Evolutionary conservation across 495 filamentous ascomycete species (phyloP).

Genomic region (Thermothielavioides terrestris): DNA sequence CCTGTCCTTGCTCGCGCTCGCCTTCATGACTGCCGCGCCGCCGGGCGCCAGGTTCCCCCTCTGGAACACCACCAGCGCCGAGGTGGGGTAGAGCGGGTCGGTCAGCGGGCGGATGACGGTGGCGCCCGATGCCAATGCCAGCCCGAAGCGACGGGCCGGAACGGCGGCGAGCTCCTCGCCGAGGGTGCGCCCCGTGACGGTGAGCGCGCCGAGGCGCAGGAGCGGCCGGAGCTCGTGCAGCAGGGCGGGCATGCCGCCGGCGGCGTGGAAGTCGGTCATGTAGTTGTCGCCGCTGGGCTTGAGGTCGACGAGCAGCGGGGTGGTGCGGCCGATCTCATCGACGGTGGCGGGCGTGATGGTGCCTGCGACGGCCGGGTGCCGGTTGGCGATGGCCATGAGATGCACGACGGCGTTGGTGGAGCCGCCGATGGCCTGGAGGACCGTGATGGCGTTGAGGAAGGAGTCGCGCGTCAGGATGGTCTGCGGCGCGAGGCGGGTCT

Average conservation of each 20-base stretch:
- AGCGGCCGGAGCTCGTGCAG: conserved; percentile 49
- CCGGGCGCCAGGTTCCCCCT: conserved; percentile 45
- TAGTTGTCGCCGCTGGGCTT: conserved; percentile 63
- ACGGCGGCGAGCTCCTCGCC: conserved; percentile 46
- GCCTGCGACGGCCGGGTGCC: conserved; percentile 48
- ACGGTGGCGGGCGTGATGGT: conserved; percentile 50
- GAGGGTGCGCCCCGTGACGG: conserved; percentile 50
- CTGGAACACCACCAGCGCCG: conserved; percentile 44
- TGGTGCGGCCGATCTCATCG: conserved; percentile 51
- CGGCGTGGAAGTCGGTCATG: conserved; percentile 64
- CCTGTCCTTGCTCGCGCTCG: conserved; percentile 50
- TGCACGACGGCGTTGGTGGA: conserved; percentile 63
- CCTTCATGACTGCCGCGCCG: conserved; percentile 52
- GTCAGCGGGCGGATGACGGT: conserved; percentile 41
- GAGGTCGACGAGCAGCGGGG: conserved; percentile 55
- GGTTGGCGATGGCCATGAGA: conserved; percentile 54
- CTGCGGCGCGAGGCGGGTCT: conserved; percentile 37
- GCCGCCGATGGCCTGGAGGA: conserved; percentile 61
- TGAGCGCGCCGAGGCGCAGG: conserved; percentile 48
- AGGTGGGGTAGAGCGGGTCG: conserved; percentile 46
- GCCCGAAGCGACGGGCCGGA: conserved; percentile 31
- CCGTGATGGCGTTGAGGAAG: conserved; percentile 59
- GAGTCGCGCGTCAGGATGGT: conserved; percentile 50
- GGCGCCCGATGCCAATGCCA: no score
- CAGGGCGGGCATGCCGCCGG: conserved; percentile 55